These are phyloP conservation scores for Avena eriantha DNA, from an alignment of 176 grass and related monocot species.

Conservation along the genomic window DNA sequence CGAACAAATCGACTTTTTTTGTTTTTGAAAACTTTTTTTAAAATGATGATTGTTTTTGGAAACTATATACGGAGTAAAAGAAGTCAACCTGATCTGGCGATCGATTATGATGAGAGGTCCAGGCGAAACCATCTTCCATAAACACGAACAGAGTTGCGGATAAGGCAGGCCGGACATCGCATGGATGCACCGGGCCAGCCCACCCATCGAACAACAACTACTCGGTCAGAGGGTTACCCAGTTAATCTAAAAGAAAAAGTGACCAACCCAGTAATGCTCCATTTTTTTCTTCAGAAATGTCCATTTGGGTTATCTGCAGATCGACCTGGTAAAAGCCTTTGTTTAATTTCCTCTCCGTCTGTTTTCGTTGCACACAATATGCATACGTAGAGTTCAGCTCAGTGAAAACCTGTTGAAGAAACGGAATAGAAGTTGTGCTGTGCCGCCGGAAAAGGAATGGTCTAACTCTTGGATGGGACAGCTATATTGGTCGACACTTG, in stretches of 20 bases:
- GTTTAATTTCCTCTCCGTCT: too few species aligned
- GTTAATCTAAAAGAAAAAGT: too few species aligned
- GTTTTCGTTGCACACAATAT: not conserved
- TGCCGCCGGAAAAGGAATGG: not conserved
- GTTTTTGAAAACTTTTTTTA: too few species aligned
- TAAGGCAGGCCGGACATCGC: slow-evolving; percentile 13
- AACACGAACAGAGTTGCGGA: not conserved
- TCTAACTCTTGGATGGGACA: not conserved
- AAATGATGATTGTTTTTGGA: not conserved
- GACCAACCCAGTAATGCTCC: too few species aligned
- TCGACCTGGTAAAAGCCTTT: too few species aligned
- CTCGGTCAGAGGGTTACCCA: not conserved
- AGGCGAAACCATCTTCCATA: slow-evolving; percentile 15
- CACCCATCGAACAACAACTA: not conserved
- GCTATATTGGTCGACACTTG: not conserved
- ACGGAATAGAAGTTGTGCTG: not conserved
- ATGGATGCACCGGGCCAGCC: not conserved
- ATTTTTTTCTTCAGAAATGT: too few species aligned
- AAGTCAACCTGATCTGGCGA: slow-evolving; percentile 14
- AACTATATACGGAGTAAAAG: not conserved
- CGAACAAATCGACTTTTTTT: not conserved
- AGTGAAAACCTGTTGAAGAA: not conserved
- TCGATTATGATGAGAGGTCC: slow-evolving; percentile 32
- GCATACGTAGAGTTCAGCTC: not conserved
- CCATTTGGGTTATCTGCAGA: too few species aligned